Base-by-base conservation (phyloP, 2,329 filamentous ascomycete species). In the Sphaceloma murrayae region DNA sequence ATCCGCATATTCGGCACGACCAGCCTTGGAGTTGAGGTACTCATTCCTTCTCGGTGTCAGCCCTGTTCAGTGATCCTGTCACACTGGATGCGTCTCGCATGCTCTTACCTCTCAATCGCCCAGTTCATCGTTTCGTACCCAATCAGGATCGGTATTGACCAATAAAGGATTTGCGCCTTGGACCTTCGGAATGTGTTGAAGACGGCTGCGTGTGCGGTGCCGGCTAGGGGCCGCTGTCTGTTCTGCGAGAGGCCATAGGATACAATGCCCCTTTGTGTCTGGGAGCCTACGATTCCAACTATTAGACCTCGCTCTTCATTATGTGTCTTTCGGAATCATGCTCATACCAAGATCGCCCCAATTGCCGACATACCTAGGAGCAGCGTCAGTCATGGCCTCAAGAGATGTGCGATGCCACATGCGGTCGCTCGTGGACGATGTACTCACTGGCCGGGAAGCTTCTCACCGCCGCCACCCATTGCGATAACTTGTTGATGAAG, bases 101-200 rank as follows among this genome's bases (percentile, higher is more conserved):
- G 13, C 4, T 68, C 79, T 57, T 76, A 96, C 91, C 80, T 78
- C 69, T 94, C 80, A 59, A 77, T 81, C 54, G 91, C 89, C 91
- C 91, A 98, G 62, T 83, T 69, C 81, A 96, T 84, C 54, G 78
- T 62, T 62, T 80, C 78, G 72, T 96, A 98, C 54, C 76, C 87
- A 54, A 73, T 65, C 52, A 91, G 58, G 56, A 94, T 69, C 29
- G 88, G 82, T 48, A 91, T 84, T 18, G 80, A 75, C 67, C 88
- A 80, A 76, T 88, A 98, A 56, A 96, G 78, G 55, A 94, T 78
- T 74, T 96, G 91, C 56, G 74, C 67, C 64, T 79, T 80, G 68
- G 82, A 84, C 59, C 91, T 80, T 66, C 91, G 81, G 76, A 83
- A 93, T 57, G 78, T 81, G 77, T 98, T 98, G 81, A 96, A 96